Base-by-base conservation (phyloP, 2,329 filamentous ascomycete species). In the Fonsecaea erecta region DNA sequence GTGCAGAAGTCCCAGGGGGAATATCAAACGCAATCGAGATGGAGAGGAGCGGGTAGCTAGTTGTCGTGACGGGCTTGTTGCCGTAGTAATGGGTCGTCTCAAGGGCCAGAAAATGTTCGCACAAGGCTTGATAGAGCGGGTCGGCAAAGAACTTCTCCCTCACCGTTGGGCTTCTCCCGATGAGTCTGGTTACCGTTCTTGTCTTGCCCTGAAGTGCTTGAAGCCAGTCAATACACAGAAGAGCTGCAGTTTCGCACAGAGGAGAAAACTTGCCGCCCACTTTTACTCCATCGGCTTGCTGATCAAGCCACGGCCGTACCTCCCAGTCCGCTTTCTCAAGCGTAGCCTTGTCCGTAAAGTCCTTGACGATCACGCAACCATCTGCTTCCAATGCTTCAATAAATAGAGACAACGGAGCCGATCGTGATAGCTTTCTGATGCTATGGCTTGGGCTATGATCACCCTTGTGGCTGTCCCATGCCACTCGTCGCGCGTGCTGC, bases 11-110 rank as follows among this genome's bases (percentile, higher is more conserved):
- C 2, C 75, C 74, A 0, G 77, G 75, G 5, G 73, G 74, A 0
- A 75, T 75, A 53, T 75, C 74, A 72, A 78, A 77, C 0, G 77
- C 75, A 54, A 78, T 78, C 21, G 76, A 70, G 28, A 77, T 77
- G 6, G 75, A 77, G 6, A 79, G 72, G 0, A 77, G 66, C 1
- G 77, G 77, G 40, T 77, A 71, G 6, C 75, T 77, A 1, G 70
- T 75, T 28, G 75, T 75, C 1, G 73, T 71, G 4, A 70, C 64
- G 9, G 75, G 72, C 28, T 74, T 67, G 37, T 63, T 61, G 2
- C 74, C 74, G 60, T 77, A 76, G 71, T 73, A 79, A 34, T 73
- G 72, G 7, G 72, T 75, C 1, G 76, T 77, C 57, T 74, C 72
- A 7, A 78, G 65, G 5, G 71, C 71, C 34, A 79, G 72, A 62